A percentile compares a stretch with the other conserved stretches of the same genome.
Conservation (phyloP, 108 stramenopile genomes). For the Cyclotella distinguenda region DNA sequence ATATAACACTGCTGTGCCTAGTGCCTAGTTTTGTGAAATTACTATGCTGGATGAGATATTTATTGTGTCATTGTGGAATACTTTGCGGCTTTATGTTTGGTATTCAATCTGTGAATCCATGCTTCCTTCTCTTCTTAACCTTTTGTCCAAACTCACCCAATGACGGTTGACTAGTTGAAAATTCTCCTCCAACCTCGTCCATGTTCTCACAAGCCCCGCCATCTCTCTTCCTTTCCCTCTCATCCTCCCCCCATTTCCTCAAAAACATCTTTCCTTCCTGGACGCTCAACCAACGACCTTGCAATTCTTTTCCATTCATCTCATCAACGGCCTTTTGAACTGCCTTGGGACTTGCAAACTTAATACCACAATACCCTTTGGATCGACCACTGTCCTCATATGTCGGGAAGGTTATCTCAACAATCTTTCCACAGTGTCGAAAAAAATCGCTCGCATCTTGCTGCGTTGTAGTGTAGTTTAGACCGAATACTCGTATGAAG, state of each 20-base stretch:
- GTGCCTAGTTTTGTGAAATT: no score
- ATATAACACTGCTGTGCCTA: no score
- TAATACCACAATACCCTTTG: slow-evolving; percentile 79
- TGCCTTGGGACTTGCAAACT: slow-evolving; percentile 70
- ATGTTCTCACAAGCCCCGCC: background rate
- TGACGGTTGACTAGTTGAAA: slow-evolving; percentile 9
- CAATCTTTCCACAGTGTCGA: slow-evolving; percentile 55
- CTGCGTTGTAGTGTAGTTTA: slow-evolving; percentile 73
- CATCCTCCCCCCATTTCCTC: slow-evolving; percentile 55
- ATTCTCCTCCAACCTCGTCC: background rate
- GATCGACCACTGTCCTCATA: slow-evolving; percentile 76
- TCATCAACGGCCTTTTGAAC: slow-evolving; percentile 53
- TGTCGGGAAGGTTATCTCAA: slow-evolving; percentile 64
- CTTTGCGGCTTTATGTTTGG: no score
- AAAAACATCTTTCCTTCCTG: slow-evolving; percentile 76
- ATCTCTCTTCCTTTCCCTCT: slow-evolving; percentile 14
- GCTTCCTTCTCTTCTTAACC: slow-evolving; percentile 50
- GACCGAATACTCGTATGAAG: slow-evolving; percentile 75
- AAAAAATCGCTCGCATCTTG: slow-evolving; percentile 64
- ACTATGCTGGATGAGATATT: no score
- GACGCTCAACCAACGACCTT: slow-evolving; percentile 64
- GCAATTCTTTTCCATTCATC: slow-evolving; percentile 58
- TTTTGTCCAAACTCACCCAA: slow-evolving; percentile 53
- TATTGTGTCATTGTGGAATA: no score
- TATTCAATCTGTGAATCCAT: slow-evolving; percentile 43